A percentile compares a stretch with the other conserved stretches of the same genome.
phyloP scores from a whole-genome alignment of 1,139 yeast genomes.

The Nadsonia starkeyi-henricii region DNA sequence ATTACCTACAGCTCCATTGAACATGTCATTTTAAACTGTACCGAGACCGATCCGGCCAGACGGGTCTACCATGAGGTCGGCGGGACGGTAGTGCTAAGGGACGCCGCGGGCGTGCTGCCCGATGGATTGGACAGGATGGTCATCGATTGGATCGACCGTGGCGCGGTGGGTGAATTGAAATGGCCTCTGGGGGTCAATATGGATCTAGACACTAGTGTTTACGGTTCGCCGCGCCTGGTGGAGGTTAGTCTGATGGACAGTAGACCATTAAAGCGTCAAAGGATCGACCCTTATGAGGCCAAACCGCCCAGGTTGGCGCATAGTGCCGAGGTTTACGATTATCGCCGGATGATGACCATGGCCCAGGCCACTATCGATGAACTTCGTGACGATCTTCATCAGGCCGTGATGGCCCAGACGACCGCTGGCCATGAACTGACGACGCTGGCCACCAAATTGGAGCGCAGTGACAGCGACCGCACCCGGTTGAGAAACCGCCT shows the following conservation, averaged over 20 bases:
- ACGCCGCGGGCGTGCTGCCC: too few relatives aligned
- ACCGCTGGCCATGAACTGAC: slow-evolving; percentile 11
- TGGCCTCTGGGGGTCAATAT: too few relatives aligned
- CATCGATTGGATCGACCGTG: too few relatives aligned
- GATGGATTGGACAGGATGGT: too few relatives aligned
- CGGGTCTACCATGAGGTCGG: too few relatives aligned
- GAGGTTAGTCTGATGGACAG: too few relatives aligned
- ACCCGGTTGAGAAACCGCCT: slow-evolving; percentile 17
- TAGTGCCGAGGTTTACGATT: not conserved
- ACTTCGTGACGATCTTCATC: slow-evolving; percentile 5
- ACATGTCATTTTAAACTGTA: slow-evolving; percentile 37
- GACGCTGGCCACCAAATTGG: slow-evolving; percentile 19
- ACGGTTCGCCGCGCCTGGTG: too few relatives aligned
- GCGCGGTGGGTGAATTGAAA: too few relatives aligned
- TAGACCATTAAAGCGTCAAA: too few relatives aligned
- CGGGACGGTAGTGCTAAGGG: too few relatives aligned
- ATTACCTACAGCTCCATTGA: slow-evolving; percentile 74
- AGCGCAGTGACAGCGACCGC: slow-evolving; percentile 24
- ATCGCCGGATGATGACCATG: not conserved
- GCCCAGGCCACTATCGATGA: not conserved
- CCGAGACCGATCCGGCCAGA: too few relatives aligned
- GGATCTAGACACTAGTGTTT: not conserved
- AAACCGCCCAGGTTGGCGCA: too few relatives aligned
- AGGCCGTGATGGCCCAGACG: slow-evolving; percentile 3
- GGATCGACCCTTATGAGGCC: slow-evolving; percentile 3